These are phyloP conservation scores for Blastobotrys peoriensis DNA, from an alignment of 805 yeast genomes.

Conservation along the genomic window DNA sequence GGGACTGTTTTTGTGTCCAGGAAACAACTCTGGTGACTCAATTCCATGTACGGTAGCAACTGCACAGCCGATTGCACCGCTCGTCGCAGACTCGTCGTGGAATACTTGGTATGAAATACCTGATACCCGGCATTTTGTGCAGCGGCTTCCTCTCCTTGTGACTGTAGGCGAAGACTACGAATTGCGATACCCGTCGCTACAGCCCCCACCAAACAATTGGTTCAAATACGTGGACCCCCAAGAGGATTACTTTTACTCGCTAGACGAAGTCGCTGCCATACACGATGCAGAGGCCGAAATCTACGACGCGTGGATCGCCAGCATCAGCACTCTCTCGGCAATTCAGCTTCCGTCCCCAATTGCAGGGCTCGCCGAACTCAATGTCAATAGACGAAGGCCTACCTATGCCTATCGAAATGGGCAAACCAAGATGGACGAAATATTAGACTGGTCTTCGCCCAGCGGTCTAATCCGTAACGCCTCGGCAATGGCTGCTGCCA, in stretches of 20 bases:
- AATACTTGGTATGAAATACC: slow-evolving; percentile 11
- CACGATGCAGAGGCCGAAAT: slow-evolving; percentile 2
- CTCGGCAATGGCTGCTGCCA: too few relatives aligned
- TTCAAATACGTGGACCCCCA: slow-evolving; percentile 7
- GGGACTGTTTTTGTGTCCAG: slow-evolving; percentile 20
- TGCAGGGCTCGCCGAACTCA: too few relatives aligned
- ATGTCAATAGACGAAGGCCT: too few relatives aligned
- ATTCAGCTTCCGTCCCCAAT: too few relatives aligned
- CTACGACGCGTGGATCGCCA: not conserved
- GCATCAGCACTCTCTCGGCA: too few relatives aligned
- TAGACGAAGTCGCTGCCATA: not conserved
- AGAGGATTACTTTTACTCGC: slow-evolving; percentile 10
- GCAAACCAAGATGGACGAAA: too few relatives aligned
- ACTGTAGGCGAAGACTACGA: slow-evolving; percentile 6
- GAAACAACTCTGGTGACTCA: slow-evolving; percentile 11
- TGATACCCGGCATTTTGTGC: slow-evolving; percentile 4
- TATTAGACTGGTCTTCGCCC: too few relatives aligned
- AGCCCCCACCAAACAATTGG: slow-evolving; percentile 11
- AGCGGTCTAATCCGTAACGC: too few relatives aligned
- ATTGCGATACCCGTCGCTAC: not conserved
- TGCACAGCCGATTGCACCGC: slow-evolving; percentile 18
- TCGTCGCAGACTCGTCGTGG: slow-evolving; percentile 15
- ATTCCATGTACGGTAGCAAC: slow-evolving; percentile 12
- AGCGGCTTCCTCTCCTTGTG: slow-evolving; percentile 13
- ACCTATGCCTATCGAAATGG: too few relatives aligned